Evolutionary conservation across 768 basidiomycete species (phyloP), one percentile per base, ranked within the genome.

Genomic region (Pulveroboletus sp.): DNA sequence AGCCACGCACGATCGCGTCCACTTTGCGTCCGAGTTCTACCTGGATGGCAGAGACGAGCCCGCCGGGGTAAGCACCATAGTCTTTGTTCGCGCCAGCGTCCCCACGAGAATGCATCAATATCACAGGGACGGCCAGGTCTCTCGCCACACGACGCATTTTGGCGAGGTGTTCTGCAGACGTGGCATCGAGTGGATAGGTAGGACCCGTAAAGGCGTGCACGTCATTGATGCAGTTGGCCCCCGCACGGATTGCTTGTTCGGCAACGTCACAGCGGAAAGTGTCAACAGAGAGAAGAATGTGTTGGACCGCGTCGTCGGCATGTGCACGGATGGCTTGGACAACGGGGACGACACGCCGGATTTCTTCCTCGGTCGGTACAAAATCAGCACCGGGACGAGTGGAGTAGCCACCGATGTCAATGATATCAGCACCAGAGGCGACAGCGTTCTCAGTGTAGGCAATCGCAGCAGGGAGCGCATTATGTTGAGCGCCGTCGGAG

Each of bases 51-150:
- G 76, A 73, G 9, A 94, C 53, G 7, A 93, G 80, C 7, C 63
- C 66, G 32, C 71, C 73, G 21, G 66, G 67, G 62, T 84, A 80
- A 46, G 46, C 58, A 14, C 57, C 60, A 58, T 84, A 84, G 54
- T 83, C 76, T 70, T 89, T 89, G 73, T 93, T 78, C 54, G 73
- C 57, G 13, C 84, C 82, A 0, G 90, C 89, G 49, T 89, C 87
- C 0, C 91, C 93, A 4, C 93, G 76, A 0, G 91, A 93, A 67
- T 99, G 95, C 95, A 98, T 98, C 50, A 98, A 68, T 9, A 98
- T 72, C 43, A 93, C 84, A 0, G 93, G 94, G 0, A 87, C 86
- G 6, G 77, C 78, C 39, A 82, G 70, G 28, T 77, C 71, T 32
- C 83, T 76, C 27, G 85, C 83, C 24, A 83, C 65, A n/a, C 62